phyloP scores from a whole-genome alignment of 2,329 filamentous ascomycete species.

The Beauveria caledonica region DNA sequence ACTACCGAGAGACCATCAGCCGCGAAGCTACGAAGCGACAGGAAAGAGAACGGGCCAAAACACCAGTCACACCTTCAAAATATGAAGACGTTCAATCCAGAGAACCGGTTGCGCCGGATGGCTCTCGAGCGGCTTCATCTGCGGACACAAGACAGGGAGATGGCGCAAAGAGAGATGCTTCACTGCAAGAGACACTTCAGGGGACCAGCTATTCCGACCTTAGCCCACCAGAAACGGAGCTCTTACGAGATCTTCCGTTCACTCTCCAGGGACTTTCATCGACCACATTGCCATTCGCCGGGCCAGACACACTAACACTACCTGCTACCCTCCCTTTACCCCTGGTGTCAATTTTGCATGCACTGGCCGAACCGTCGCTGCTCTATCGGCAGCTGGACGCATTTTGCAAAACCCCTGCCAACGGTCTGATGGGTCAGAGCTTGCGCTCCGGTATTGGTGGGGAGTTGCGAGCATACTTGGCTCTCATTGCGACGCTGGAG shows the following conservation, averaged over 20 bases:
- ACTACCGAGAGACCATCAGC: constrained; percentile 30
- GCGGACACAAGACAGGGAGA: constrained; percentile 29
- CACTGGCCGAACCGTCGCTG: constrained; percentile 86
- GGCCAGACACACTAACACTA: constrained; percentile 61
- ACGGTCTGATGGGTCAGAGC: constrained; percentile 85
- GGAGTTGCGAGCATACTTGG: constrained; percentile 83
- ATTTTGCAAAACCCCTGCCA: constrained; percentile 74
- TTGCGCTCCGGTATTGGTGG: constrained; percentile 76
- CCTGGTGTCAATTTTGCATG: constrained; percentile 78
- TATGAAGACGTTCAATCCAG: constrained; percentile 41
- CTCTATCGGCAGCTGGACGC: constrained; percentile 72
- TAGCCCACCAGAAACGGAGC: constrained; percentile 54
- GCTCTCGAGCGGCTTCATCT: constrained; percentile 36
- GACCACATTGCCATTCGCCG: constrained; percentile 68
- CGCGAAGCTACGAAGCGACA: constrained; percentile 29
- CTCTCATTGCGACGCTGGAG: constrained; percentile 84
- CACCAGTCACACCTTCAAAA: constrained; percentile 22
- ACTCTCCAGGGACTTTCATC: constrained; percentile 90
- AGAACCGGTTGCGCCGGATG: constrained; percentile 48
- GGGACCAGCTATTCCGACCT: constrained; percentile 49
- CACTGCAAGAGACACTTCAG: constrained; percentile 48
- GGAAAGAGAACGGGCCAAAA: constrained; percentile 29
- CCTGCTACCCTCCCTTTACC: constrained; percentile 75
- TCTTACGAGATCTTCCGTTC: constrained; percentile 78
- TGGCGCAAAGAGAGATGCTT: constrained; percentile 38